These are phyloP conservation scores for Sclerotinia trifoliorum DNA, from an alignment of 2,329 filamentous ascomycete genomes.

Conservation along the genomic window DNA sequence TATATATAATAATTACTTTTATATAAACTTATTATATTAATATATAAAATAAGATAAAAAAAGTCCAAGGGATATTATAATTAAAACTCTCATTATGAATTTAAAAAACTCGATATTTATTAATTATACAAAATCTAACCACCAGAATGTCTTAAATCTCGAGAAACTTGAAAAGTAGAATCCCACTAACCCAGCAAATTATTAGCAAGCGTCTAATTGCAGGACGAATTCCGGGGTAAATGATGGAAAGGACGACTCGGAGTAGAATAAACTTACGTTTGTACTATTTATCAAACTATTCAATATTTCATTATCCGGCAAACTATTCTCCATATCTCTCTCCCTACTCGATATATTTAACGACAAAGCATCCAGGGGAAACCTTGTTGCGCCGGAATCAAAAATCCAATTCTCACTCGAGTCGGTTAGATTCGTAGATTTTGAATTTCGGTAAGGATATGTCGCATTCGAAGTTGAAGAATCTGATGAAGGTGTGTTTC, in stretches of 20 bases:
- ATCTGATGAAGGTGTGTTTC: slow-evolving; percentile 24
- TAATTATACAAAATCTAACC: background rate
- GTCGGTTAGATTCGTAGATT: background rate
- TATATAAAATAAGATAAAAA: no score
- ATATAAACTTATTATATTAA: no score
- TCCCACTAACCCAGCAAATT: background rate
- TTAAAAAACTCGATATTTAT: no score
- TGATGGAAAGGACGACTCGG: background rate
- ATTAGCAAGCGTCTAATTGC: background rate
- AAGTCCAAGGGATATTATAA: no score
- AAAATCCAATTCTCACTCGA: slow-evolving; percentile 4
- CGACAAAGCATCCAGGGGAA: background rate
- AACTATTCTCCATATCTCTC: background rate
- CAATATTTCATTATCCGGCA: background rate
- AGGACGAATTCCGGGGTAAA: background rate
- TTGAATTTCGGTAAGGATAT: slow-evolving; percentile 9
- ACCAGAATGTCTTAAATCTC: no score
- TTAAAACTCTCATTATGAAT: no score
- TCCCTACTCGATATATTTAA: background rate
- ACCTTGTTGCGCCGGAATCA: background rate
- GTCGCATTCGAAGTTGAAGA: slow-evolving; percentile 17
- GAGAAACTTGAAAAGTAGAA: background rate
- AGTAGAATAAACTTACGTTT: background rate
- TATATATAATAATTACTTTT: no score
- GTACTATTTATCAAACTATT: background rate